These are phyloP conservation scores for Plasmodium coatneyi DNA, from an alignment of 169 alveolate species.

Conservation along the genomic window DNA sequence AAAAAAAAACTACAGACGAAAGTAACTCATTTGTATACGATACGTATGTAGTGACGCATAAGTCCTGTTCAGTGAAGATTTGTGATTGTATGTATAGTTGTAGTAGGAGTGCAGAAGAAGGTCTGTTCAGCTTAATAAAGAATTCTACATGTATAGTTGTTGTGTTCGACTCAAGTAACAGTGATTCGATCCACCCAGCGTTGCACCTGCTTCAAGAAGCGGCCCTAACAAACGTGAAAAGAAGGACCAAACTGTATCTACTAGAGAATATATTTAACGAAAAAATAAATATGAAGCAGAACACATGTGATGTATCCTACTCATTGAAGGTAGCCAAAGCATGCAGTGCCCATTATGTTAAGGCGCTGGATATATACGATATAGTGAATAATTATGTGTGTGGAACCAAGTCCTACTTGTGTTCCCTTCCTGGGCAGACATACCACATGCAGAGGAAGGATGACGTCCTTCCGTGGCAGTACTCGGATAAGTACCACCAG, in stretches of 20 bases:
- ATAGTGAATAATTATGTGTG: slow-evolving; percentile 27
- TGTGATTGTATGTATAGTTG: slow-evolving; percentile 38
- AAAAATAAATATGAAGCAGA: slow-evolving; percentile 38
- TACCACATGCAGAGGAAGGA: background rate
- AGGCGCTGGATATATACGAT: slow-evolving; percentile 59
- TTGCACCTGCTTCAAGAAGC: slow-evolving; percentile 70
- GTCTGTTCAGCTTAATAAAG: slow-evolving; percentile 28
- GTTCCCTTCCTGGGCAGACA: background rate
- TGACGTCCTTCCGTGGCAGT: background rate
- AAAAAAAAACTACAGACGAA: slow-evolving; percentile 1
- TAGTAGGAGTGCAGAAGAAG: slow-evolving; percentile 37
- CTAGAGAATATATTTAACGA: slow-evolving; percentile 64
- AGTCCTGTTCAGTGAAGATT: slow-evolving; percentile 15
- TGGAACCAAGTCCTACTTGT: background rate
- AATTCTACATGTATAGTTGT: slow-evolving; percentile 41
- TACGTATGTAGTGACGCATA: slow-evolving; percentile 33
- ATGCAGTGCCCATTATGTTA: slow-evolving; percentile 55
- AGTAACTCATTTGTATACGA: background rate
- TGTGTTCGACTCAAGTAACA: slow-evolving; percentile 58
- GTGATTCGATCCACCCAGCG: slow-evolving; percentile 54
- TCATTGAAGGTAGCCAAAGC: slow-evolving; percentile 39
- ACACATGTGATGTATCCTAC: slow-evolving; percentile 36
- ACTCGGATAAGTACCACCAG: background rate
- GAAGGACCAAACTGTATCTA: slow-evolving; percentile 30
- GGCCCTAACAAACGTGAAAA: slow-evolving; percentile 50